Base-by-base conservation (phyloP, 495 filamentous ascomycete species). In the Aspergillus incahuasiensis region DNA sequence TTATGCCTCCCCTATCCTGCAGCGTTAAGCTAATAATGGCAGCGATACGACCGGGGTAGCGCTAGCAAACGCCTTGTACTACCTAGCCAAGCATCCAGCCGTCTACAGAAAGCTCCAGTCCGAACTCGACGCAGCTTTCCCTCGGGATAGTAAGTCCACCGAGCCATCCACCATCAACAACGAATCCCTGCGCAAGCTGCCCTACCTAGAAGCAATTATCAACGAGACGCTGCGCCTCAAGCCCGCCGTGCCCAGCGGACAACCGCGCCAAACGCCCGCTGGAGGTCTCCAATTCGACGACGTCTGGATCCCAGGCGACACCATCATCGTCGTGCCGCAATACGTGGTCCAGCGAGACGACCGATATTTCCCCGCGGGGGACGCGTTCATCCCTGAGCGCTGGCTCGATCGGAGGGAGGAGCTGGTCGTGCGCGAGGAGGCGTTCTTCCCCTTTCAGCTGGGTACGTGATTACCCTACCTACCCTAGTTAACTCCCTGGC, bases 371-470 rank as follows among this genome's bases (percentile, higher is more conserved):
- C 59, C 64, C 5, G 34, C 57, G 1, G 67, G 71, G 0, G 48
- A 67, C 12, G 69, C 77, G 8, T 84, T 79, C 49, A 63, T 84
- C n/a, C 81, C 82, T 1, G 81, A 84, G 57, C 72, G 83, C 22
- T 85, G 81, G 80, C 12, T 51, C 1, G 48, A 51, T 16, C 11
- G 25, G 13, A 50, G 22, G 19, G 51, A 74, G 55, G 54, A 65
- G 61, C 13, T 51, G 20, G 15, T 51, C 19, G 6, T 18, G 20
- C 34, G 64, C 79, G 73, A 71, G 35, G 59, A 59, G 6, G 81
- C 77, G 0, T 85, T 76, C 44, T 62, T 70, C 3, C 83, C 82
- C 0, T 86, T 86, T 58, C 68, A 64, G 5, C 57, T 69, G 28
- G 79, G 79, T 52, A 48, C 61, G 22, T 13, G n/a, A n/a, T n/a